Evolutionary conservation across 2,329 filamentous ascomycete species (phyloP).

Genomic region (Thielaviopsis ethacetica): DNA sequence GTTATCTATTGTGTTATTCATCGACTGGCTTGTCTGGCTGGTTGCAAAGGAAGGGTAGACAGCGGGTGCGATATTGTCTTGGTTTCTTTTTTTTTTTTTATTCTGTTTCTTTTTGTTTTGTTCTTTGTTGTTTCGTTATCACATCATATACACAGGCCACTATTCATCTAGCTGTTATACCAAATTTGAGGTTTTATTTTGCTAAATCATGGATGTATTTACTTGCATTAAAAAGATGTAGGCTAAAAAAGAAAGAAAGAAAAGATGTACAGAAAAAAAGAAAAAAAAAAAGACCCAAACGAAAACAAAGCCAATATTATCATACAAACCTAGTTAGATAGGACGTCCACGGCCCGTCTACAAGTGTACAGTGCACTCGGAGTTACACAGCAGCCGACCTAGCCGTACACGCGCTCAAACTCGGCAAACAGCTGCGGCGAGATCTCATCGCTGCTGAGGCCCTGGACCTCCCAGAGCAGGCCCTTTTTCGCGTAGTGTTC

Average conservation of each 20-base stretch:
- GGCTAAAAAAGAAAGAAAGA: background rate
- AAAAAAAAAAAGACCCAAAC: background rate
- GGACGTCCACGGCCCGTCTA: no score
- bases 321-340: background rate
- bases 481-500: slow-evolving; percentile 78
- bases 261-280: background rate
- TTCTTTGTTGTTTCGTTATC: background rate
- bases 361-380: no score
- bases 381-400: no score
- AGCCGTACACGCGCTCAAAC: slow-evolving; percentile 40
- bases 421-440: slow-evolving; percentile 74
- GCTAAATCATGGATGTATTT: no score
- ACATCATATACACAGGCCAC: background rate
- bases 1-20: no score
- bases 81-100: background rate
- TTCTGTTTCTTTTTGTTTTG: background rate
- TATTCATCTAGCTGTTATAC: no score
- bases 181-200: no score
- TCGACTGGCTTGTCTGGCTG: background rate
- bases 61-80: slow-evolving; percentile 1
- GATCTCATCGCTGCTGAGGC: slow-evolving; percentile 88
- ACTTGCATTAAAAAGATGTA: no score
- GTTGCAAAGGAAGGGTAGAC: background rate
- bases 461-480: slow-evolving; percentile 72
- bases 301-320: no score